Evolutionary conservation across 345 rosid species (phyloP).

Genomic region (Hevea brasiliensis): DNA sequence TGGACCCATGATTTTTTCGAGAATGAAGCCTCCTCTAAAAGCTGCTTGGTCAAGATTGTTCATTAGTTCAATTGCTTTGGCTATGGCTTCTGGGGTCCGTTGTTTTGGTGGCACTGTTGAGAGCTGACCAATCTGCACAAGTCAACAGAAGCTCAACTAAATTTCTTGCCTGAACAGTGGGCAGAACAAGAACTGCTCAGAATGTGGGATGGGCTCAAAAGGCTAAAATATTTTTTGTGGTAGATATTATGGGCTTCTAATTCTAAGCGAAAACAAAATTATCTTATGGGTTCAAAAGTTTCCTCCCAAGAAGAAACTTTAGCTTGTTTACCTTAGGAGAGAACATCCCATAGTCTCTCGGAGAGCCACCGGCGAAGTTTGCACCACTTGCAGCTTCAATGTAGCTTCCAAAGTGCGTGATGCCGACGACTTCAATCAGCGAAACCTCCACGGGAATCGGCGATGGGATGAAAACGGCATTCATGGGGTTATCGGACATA

Average conservation of each 20-base stretch:
- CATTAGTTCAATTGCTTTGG: slow-evolving; percentile 28
- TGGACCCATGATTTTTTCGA: slow-evolving; percentile 29
- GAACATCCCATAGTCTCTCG: slow-evolving; percentile 35
- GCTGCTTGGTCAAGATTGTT: slow-evolving; percentile 20
- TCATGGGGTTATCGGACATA: slow-evolving; percentile 36
- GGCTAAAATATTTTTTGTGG: no score
- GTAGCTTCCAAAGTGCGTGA: slow-evolving; percentile 27
- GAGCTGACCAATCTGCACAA: slow-evolving; percentile 38
- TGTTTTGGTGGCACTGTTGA: slow-evolving; percentile 41
- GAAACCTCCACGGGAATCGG: slow-evolving; percentile 28
- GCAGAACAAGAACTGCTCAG: no score
- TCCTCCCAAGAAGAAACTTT: no score
- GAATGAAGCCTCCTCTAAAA: slow-evolving; percentile 30
- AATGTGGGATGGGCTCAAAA: no score
- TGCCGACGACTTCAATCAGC: slow-evolving; percentile 24
- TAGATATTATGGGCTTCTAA: no score
- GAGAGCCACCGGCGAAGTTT: neutral
- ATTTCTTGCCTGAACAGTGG: no score
- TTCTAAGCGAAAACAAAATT: no score
- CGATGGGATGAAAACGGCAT: slow-evolving; percentile 24
- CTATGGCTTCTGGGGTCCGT: slow-evolving; percentile 42
- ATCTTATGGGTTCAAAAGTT: no score
- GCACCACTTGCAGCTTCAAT: slow-evolving; percentile 32
- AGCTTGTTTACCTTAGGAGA: slow-evolving; percentile 30
- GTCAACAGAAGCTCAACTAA: neutral